Evolutionary conservation across 2,329 filamentous ascomycete genomes (phyloP).

Genomic region (Thelonectria discophora): DNA sequence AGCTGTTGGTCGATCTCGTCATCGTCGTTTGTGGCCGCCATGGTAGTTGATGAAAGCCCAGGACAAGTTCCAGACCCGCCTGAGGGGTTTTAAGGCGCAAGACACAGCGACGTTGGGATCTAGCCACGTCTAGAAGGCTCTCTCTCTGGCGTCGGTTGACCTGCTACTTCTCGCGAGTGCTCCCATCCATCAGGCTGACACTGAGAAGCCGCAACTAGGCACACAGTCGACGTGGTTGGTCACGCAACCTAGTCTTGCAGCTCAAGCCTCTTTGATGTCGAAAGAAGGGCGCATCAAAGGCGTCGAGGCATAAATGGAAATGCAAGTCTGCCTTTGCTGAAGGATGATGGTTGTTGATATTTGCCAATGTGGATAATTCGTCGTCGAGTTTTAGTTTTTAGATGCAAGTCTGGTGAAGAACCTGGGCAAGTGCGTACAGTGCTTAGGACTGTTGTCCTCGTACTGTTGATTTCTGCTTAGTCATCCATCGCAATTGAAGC

Average conservation of each 20-base stretch:
- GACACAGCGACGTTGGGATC: not conserved
- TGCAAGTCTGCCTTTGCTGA: not conserved
- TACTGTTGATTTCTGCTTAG: not conserved
- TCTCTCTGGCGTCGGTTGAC: not conserved
- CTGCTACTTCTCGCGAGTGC: not conserved
- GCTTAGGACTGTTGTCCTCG: too few relatives aligned
- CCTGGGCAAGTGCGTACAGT: not conserved
- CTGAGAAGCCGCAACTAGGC: not conserved
- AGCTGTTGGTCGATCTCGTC: slow-evolving; percentile 18
- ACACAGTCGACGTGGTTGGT: not conserved
- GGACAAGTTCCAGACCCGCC: not conserved
- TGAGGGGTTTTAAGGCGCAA: not conserved
- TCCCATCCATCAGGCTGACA: slow-evolving; percentile 15
- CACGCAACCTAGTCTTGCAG: not conserved
- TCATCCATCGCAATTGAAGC: not conserved
- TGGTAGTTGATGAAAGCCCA: not conserved
- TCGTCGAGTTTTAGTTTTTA: not conserved
- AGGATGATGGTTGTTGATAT: not conserved
- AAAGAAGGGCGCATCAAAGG: not conserved
- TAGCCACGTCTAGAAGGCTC: slow-evolving; percentile 12
- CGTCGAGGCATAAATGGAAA: not conserved
- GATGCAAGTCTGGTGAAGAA: not conserved
- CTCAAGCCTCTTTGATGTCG: not conserved
- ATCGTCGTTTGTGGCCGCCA: slow-evolving; percentile 9
- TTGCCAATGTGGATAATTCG: not conserved